Evolutionary conservation across 257 asterid genomes (phyloP).

Genomic region (Thymus quinquecostatus): DNA sequence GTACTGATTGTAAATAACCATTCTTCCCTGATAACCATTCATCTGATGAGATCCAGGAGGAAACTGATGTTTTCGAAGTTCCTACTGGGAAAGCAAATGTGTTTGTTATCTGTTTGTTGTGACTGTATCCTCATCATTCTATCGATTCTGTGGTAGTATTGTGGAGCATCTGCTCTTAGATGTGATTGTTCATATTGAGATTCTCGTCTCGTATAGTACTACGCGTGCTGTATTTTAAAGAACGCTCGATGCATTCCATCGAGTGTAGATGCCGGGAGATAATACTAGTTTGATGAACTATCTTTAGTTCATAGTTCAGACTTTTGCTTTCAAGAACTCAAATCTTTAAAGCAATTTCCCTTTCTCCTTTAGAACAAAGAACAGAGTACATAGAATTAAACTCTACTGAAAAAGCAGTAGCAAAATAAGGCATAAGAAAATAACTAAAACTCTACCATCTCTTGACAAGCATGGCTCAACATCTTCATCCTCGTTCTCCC

Average conservation of each 20-base stretch:
- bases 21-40: constrained; percentile 15
- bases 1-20: not conserved
- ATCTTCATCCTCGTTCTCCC: not conserved
- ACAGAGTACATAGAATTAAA: not conserved
- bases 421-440: constrained; percentile 14
- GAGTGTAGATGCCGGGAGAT: no score
- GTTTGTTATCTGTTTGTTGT: constrained; percentile 24
- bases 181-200: not conserved
- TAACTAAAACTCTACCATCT: constrained; percentile 27
- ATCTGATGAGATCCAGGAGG: constrained; percentile 53
- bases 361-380: not conserved
- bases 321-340: no score
- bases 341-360: no score
- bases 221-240: no score
- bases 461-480: constrained; percentile 28
- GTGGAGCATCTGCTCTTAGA: not conserved
- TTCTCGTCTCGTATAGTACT: no score
- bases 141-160: constrained; percentile 21
- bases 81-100: constrained; percentile 47
- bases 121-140: constrained; percentile 18
- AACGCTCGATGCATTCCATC: no score
- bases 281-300: no score
- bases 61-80: constrained; percentile 84
- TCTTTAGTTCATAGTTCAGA: no score
- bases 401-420: not conserved